phyloP scores from a whole-genome alignment of 2,329 filamentous ascomycete species.

The Ophiostoma ulmi region DNA sequence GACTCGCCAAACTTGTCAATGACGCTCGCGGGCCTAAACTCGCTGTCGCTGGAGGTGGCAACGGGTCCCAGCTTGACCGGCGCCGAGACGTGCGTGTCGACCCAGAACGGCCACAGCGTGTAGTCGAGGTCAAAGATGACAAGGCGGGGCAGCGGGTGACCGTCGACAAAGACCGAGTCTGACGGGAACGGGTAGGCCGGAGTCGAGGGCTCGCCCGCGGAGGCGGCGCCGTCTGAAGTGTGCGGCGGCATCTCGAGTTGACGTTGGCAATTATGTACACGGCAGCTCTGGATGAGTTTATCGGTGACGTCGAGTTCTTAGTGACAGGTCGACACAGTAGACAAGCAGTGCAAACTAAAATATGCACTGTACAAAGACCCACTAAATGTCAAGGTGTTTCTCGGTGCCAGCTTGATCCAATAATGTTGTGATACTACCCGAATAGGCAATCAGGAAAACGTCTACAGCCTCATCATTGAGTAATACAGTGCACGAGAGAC shows the following conservation, averaged over 20 bases:
- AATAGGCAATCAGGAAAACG: neutral
- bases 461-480: too few relatives aligned
- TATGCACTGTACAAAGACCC: neutral
- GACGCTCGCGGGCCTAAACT: conserved; percentile 28
- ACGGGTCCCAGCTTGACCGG: conserved; percentile 40
- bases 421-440: neutral
- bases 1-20: conserved; percentile 58
- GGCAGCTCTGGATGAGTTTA: neutral
- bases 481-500: too few relatives aligned
- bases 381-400: neutral
- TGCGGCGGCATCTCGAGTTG: neutral
- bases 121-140: conserved; percentile 96
- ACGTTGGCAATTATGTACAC: neutral
- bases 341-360: neutral
- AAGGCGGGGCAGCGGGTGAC: conserved; percentile 70
- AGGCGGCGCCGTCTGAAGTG: neutral
- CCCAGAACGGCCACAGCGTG: conserved; percentile 99
- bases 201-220: neutral
- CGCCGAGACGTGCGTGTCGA: conserved; percentile 81
- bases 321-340: neutral
- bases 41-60: conserved; percentile 40
- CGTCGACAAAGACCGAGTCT: conserved; percentile 35
- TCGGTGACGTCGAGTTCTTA: neutral
- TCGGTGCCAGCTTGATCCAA: neutral
- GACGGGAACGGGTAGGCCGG: conserved; percentile 13